phyloP scores from a whole-genome alignment of 2,329 filamentous ascomycete genomes.

The Didymosphaeria variabile region DNA sequence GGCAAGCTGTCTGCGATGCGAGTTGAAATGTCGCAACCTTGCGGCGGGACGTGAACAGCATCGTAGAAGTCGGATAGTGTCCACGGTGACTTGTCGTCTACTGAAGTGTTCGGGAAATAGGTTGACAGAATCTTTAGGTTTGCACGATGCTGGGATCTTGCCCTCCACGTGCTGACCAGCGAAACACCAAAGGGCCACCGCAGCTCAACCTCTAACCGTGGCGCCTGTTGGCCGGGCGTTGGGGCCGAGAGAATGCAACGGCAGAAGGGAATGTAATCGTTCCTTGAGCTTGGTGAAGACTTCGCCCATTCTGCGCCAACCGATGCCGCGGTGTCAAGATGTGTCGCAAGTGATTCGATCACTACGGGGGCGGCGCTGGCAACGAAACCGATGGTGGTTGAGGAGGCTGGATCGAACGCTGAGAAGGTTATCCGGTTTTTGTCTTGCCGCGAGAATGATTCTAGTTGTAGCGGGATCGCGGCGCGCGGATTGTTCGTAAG shows the following conservation, averaged over 20 bases:
- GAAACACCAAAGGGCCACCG: slow-evolving; percentile 42
- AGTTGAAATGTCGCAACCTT: slow-evolving; percentile 44
- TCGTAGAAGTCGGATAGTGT: slow-evolving; percentile 72
- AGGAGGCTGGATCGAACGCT: slow-evolving; percentile 28
- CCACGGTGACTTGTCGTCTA: slow-evolving; percentile 47
- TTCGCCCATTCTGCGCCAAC: slow-evolving; percentile 33
- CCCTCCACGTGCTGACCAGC: slow-evolving; percentile 33
- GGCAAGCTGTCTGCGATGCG: slow-evolving; percentile 39
- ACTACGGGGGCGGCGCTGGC: slow-evolving; percentile 27
- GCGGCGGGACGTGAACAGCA: slow-evolving; percentile 69
- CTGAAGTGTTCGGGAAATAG: slow-evolving; percentile 30
- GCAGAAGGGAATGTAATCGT: slow-evolving; percentile 36
- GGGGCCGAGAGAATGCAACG: slow-evolving; percentile 31
- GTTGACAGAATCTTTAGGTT: slow-evolving; percentile 38
- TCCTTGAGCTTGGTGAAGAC: slow-evolving; percentile 15
- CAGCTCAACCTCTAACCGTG: slow-evolving; percentile 36
- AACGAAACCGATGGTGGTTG: slow-evolving; percentile 27
- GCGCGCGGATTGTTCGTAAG: slow-evolving; percentile 3
- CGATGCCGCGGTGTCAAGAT: slow-evolving; percentile 31
- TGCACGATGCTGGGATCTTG: slow-evolving; percentile 28
- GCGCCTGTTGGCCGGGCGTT: slow-evolving; percentile 6
- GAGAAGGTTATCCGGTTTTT: slow-evolving; percentile 28
- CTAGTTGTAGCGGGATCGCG: slow-evolving; percentile 28
- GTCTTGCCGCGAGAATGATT: slow-evolving; percentile 26
- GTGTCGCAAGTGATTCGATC: slow-evolving; percentile 30